phyloP scores from a whole-genome alignment of 768 basidiomycete species.

The Suillus tomentosus region DNA sequence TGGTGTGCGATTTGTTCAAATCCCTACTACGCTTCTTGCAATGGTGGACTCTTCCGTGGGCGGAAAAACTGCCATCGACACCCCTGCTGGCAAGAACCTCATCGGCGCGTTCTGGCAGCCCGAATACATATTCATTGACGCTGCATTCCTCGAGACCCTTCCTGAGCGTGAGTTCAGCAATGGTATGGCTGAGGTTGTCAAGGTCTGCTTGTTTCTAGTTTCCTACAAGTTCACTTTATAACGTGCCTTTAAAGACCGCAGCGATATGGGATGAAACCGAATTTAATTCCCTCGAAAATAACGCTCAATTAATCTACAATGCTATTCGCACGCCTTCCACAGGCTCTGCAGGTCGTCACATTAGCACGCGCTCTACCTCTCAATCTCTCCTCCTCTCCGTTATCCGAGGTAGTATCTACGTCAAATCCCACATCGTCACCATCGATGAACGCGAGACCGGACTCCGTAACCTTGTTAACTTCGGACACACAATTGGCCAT shows the following conservation, averaged over 20 bases:
- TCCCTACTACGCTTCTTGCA: conserved; percentile 93
- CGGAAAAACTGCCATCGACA: conserved; percentile 99
- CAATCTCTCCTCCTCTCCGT: conserved; percentile 87
- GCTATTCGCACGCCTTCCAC: conserved; percentile 68
- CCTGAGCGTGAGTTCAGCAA: conserved; percentile 95
- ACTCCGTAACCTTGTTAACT: conserved; percentile 97
- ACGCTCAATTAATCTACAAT: conserved; percentile 79
- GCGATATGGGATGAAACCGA: conserved; percentile 97
- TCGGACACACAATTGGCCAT: conserved; percentile 98
- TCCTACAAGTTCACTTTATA: neutral
- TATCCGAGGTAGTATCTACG: conserved; percentile 90
- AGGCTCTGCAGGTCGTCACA: conserved; percentile 56
- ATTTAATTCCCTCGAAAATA: conserved; percentile 86
- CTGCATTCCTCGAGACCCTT: conserved; percentile 92
- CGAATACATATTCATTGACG: conserved; percentile 95
- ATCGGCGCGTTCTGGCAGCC: conserved; percentile 99
- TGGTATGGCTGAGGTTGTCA: conserved; percentile 98
- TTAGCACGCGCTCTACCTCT: conserved; percentile 66
- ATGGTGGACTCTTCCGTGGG: conserved; percentile 99
- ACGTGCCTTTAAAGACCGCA: conserved; percentile 66
- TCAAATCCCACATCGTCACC: conserved; percentile 97
- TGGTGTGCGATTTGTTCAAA: conserved; percentile 92
- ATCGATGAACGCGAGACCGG: conserved; percentile 96
- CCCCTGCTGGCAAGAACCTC: conserved; percentile 96
- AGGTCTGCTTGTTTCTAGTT: conserved; percentile 52